A percentile compares a stretch with the other conserved stretches of the same genome.
Conservation (phyloP, 2,329 filamentous ascomycete genomes). For the Fusarium anguioides region DNA sequence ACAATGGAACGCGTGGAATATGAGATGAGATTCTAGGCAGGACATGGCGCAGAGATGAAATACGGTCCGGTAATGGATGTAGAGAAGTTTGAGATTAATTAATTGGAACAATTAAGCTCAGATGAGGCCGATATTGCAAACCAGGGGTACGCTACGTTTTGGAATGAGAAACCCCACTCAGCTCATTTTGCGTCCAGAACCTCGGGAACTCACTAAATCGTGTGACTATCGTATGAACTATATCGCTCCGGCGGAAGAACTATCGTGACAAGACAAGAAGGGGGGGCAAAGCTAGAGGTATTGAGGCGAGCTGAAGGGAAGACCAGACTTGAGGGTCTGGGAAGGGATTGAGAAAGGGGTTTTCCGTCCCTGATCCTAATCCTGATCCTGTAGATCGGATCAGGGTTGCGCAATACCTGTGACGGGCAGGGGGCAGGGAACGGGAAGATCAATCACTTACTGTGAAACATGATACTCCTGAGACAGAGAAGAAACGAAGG, state of each 20-base stretch:
- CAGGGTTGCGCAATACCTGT: slow-evolving; percentile 17
- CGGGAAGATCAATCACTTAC: slow-evolving; percentile 11
- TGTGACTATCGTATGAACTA: slow-evolving; percentile 17
- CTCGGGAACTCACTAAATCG: neutral
- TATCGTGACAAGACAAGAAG: slow-evolving; percentile 6
- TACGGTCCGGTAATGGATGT: neutral
- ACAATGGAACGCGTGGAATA: slow-evolving; percentile 4
- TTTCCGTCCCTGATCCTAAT: no score
- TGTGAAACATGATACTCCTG: slow-evolving; percentile 28
- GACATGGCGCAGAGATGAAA: slow-evolving; percentile 5
- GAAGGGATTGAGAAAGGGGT: slow-evolving; percentile 25
- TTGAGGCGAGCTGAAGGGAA: slow-evolving; percentile 15
- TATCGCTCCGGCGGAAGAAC: slow-evolving; percentile 17
- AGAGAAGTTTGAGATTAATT: slow-evolving; percentile 32
- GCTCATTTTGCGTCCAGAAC: slow-evolving; percentile 1
- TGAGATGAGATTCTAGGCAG: slow-evolving; percentile 22
- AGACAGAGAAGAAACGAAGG: slow-evolving; percentile 18
- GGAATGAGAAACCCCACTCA: slow-evolving; percentile 23
- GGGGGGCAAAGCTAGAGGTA: slow-evolving; percentile 1
- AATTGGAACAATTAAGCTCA: slow-evolving; percentile 35
- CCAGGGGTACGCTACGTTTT: slow-evolving; percentile 20
- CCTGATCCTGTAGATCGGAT: slow-evolving; percentile 7
- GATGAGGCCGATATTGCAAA: slow-evolving; percentile 26
- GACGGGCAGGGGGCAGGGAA: slow-evolving; percentile 11
- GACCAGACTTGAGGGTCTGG: no score